A percentile compares a stretch with the other conserved stretches of the same genome.
These are phyloP conservation scores for Fusarium buharicum DNA, from an alignment of 2,329 filamentous ascomycete genomes.

Conservation along the genomic window DNA sequence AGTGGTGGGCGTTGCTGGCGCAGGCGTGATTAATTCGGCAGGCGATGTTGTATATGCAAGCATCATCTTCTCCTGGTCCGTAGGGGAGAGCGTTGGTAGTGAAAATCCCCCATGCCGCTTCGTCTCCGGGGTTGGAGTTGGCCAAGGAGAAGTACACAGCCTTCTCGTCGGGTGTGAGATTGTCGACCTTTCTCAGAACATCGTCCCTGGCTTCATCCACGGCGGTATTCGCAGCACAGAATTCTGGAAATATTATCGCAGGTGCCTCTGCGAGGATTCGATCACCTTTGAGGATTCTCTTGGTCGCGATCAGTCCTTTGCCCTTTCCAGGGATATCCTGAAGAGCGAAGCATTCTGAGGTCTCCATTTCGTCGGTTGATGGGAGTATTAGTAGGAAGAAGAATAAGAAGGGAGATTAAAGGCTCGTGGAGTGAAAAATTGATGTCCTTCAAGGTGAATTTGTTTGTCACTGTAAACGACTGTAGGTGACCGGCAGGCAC, in stretches of 20 bases:
- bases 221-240: too few species aligned
- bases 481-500: too few species aligned
- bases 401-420: too few species aligned
- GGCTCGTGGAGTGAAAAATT: too few species aligned
- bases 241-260: neutral
- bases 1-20: constrained; percentile 38
- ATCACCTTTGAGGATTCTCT: neutral
- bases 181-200: neutral
- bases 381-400: neutral
- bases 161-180: neutral
- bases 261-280: constrained; percentile 14
- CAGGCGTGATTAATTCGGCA: constrained; percentile 46
- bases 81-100: constrained; percentile 12
- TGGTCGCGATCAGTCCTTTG: constrained; percentile 3
- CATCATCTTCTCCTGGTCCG: neutral
- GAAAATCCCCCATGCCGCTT: constrained; percentile 1
- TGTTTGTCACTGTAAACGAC: too few species aligned
- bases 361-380: neutral
- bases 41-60: constrained; percentile 37
- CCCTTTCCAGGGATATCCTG: constrained; percentile 3
- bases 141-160: constrained; percentile 6
- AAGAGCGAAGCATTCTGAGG: neutral
- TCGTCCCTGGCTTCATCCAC: neutral
- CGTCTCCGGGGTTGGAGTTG: neutral
- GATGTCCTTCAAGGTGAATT: neutral